Percentiles rank a stretch among this genome's conserved stretches.
phyloP scores from a whole-genome alignment of 768 basidiomycete species.

The Flagelloscypha sp. region DNA sequence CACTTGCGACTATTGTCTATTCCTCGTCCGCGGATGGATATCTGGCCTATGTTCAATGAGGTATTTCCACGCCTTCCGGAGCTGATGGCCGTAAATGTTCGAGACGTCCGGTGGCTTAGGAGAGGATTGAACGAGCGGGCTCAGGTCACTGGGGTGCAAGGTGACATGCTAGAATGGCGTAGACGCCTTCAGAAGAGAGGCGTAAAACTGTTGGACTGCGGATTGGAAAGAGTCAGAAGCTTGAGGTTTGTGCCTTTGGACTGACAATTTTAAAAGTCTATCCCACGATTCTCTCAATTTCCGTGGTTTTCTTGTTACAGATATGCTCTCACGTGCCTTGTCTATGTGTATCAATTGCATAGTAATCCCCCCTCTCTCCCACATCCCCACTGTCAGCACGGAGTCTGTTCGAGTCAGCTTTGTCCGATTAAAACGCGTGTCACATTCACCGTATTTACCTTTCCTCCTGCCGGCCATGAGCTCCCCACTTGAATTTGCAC shows the following conservation, averaged over 20 bases:
- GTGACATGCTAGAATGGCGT: constrained; percentile 72
- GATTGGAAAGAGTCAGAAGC: constrained; percentile 56
- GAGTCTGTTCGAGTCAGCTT: background rate
- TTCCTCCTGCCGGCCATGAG: constrained; percentile 7
- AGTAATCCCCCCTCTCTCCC: no score
- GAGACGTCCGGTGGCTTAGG: constrained; percentile 69
- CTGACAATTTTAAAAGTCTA: no score
- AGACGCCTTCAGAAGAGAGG: constrained; percentile 48
- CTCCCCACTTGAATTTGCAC: constrained; percentile 21
- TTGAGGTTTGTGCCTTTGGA: no score
- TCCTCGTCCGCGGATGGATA: constrained; percentile 59
- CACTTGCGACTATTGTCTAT: constrained; percentile 62
- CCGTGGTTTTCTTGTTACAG: constrained; percentile 1
- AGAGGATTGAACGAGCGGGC: constrained; percentile 58
- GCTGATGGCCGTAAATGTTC: constrained; percentile 47
- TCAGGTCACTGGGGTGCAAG: constrained; percentile 69
- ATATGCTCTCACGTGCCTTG: background rate
- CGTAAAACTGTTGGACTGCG: constrained; percentile 58
- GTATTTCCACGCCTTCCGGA: constrained; percentile 49
- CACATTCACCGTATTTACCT: background rate
- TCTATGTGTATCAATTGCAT: no score
- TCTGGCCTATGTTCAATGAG: constrained; percentile 47
- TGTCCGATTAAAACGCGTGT: no score
- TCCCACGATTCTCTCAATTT: background rate
- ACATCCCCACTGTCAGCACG: background rate